Percentiles rank a stretch among this genome's conserved stretches.
Conservation (phyloP, 306 rosid species). For the Styphnolobium japonicum region DNA sequence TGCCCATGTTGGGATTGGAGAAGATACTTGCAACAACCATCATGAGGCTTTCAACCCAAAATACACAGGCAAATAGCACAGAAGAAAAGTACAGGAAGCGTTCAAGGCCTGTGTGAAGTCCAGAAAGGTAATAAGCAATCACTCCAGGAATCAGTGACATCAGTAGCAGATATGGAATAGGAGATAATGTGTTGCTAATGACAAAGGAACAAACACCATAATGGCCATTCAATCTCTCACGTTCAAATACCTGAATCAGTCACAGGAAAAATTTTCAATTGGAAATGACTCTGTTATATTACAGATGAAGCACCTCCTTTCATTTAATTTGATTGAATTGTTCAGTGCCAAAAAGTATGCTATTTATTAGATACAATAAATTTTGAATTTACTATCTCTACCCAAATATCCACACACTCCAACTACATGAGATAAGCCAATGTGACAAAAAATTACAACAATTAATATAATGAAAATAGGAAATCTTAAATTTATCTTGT, state of each 20-base stretch:
- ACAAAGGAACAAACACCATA: conserved; percentile 43
- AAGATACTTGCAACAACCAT: conserved; percentile 47
- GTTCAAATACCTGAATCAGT: conserved; percentile 38
- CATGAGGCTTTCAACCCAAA: conserved; percentile 61
- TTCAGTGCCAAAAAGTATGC: background rate
- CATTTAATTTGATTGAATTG: background rate
- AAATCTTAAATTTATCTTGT: background rate
- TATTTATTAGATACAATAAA: too few relatives aligned
- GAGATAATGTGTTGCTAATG: conserved; percentile 46
- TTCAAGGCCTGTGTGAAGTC: conserved; percentile 39
- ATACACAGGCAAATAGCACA: conserved; percentile 31
- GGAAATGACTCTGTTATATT: background rate
- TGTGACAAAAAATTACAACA: background rate
- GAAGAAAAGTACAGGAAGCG: conserved; percentile 33
- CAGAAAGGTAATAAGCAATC: conserved; percentile 37
- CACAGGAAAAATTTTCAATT: background rate
- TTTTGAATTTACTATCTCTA: background rate
- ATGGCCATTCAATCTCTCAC: conserved; percentile 58
- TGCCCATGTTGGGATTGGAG: conserved; percentile 41
- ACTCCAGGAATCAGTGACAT: conserved; percentile 48
- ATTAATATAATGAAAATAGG: background rate
- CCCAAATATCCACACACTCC: background rate
- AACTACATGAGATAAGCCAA: background rate
- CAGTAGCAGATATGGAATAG: conserved; percentile 38
- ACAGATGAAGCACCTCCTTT: background rate